These are phyloP conservation scores for Myriosclerotinia scirpicola DNA, from an alignment of 2,329 filamentous ascomycete species.

Conservation along the genomic window DNA sequence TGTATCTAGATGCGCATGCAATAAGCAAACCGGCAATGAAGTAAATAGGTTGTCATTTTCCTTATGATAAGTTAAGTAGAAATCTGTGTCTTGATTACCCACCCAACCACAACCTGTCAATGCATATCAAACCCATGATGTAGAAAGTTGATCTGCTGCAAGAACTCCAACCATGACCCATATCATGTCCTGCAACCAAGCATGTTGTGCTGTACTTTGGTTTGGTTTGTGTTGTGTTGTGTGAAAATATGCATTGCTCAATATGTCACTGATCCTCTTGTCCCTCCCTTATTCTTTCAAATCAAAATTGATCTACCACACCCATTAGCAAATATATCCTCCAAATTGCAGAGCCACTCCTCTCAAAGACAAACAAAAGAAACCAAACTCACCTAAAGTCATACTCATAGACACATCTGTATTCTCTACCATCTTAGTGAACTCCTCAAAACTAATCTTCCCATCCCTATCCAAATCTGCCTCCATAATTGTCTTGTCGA, in stretches of 20 bases:
- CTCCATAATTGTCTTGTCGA: slow-evolving; percentile 99
- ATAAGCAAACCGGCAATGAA: too few relatives aligned
- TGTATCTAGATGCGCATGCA: background rate
- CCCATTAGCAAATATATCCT: slow-evolving; percentile 19
- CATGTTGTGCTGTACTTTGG: background rate
- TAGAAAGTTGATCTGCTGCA: background rate
- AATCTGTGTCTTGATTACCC: background rate
- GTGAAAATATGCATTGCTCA: background rate
- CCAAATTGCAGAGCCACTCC: background rate
- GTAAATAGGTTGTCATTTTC: background rate
- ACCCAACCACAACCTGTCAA: background rate
- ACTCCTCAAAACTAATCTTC: slow-evolving; percentile 99
- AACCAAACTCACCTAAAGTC: slow-evolving; percentile 60
- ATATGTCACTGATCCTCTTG: slow-evolving; percentile 1
- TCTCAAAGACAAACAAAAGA: background rate
- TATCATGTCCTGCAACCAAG: background rate
- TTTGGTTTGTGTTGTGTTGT: background rate
- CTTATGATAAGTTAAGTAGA: slow-evolving; percentile 3
- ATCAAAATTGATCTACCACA: slow-evolving; percentile 37
- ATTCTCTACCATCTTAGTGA: slow-evolving; percentile 97
- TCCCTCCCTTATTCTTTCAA: background rate
- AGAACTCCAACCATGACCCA: background rate
- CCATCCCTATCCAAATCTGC: slow-evolving; percentile 93
- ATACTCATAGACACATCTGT: slow-evolving; percentile 78
- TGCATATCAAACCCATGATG: slow-evolving; percentile 1